Percentiles rank a stretch among this genome's conserved stretches.
These are phyloP conservation scores for Trichophyton verrucosum DNA, from an alignment of 2,329 filamentous ascomycete genomes.

Conservation along the genomic window DNA sequence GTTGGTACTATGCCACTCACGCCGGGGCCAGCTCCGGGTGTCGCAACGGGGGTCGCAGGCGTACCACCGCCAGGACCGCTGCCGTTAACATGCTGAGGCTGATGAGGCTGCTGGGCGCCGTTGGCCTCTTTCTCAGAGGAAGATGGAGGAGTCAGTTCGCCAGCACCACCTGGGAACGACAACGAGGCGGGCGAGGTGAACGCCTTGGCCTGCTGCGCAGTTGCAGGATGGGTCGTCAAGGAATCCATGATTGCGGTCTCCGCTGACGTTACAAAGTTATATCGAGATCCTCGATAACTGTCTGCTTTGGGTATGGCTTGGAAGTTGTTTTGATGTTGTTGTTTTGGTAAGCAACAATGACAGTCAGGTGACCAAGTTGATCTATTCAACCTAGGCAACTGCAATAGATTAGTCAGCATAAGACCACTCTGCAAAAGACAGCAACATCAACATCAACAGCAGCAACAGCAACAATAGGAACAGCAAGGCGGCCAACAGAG, in stretches of 20 bases:
- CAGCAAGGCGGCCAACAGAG: background rate
- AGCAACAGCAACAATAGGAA: background rate
- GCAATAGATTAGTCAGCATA: background rate
- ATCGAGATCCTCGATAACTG: constrained; percentile 6
- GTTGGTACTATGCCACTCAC: constrained; percentile 85
- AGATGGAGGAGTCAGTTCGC: constrained; percentile 64
- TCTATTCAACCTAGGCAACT: background rate
- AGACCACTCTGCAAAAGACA: background rate
- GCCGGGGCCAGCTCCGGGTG: constrained; percentile 67
- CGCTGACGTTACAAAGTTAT: background rate
- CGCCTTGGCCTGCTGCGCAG: constrained; percentile 83
- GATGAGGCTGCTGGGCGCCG: constrained; percentile 30
- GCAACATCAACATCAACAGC: too few species aligned
- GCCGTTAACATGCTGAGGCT: constrained; percentile 38
- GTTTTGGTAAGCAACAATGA: background rate
- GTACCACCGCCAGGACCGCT: constrained; percentile 58
- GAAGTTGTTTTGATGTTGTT: background rate
- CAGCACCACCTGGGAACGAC: constrained; percentile 75
- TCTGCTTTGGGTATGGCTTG: background rate
- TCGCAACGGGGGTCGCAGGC: constrained; percentile 82
- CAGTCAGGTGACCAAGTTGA: background rate
- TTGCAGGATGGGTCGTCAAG: constrained; percentile 83
- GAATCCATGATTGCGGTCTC: constrained; percentile 53
- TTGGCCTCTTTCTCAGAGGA: constrained; percentile 49
- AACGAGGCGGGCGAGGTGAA: constrained; percentile 88